These are phyloP conservation scores for Erodium maritimum DNA, from an alignment of 345 rosid genomes.

Conservation along the genomic window DNA sequence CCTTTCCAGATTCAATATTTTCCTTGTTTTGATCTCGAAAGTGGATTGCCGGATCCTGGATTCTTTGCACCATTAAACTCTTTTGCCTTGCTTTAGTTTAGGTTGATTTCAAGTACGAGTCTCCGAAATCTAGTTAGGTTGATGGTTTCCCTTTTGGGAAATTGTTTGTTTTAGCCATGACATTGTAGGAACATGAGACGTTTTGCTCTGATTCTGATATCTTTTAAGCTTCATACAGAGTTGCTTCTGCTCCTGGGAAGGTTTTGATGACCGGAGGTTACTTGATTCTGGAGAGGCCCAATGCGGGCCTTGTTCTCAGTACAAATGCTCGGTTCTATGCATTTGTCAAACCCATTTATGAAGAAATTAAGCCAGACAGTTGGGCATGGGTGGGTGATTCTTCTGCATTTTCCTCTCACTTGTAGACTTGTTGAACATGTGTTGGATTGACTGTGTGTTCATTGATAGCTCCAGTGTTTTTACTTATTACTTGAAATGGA, in stretches of 20 bases:
- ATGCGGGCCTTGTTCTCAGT: conserved; percentile 83
- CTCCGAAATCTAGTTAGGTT: background rate
- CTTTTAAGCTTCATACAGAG: conserved; percentile 28
- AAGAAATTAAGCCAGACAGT: conserved; percentile 55
- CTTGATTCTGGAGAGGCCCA: conserved; percentile 84
- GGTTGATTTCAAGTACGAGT: background rate
- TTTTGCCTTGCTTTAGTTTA: background rate
- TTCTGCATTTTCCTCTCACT: background rate
- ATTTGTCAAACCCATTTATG: conserved; percentile 61
- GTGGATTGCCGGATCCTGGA: background rate
- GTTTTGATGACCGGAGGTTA: conserved; percentile 94
- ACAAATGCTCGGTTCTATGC: conserved; percentile 92
- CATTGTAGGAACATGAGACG: background rate
- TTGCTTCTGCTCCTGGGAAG: conserved; percentile 98
- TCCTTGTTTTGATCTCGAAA: background rate
- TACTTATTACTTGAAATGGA: background rate
- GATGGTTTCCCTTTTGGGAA: background rate
- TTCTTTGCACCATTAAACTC: background rate
- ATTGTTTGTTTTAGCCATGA: background rate
- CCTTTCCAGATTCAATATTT: no score
- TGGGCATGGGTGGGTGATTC: conserved; percentile 71
- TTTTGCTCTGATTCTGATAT: background rate
- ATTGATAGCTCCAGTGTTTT: background rate
- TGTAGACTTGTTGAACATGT: background rate
- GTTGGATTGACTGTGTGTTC: background rate